Percentiles rank a stretch among this genome's conserved stretches.
Evolutionary conservation across 1,284 basidiomycete genomes (phyloP).

Genomic region (Ganoderma sp.): DNA sequence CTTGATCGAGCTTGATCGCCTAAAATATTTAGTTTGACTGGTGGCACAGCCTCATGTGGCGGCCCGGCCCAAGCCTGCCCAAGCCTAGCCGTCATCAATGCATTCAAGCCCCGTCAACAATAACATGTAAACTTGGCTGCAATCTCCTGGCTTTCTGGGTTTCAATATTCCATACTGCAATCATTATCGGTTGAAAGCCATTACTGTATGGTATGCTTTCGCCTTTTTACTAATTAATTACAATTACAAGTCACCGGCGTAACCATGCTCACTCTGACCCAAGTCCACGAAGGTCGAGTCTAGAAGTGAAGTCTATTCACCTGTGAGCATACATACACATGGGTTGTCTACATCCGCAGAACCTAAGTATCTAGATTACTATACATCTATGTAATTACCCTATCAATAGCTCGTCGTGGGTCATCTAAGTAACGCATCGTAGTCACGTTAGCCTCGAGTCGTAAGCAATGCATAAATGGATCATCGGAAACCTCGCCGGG

Average conservation of each 20-base stretch:
- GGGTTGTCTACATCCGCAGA: neutral
- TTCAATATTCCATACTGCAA: neutral
- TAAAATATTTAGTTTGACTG: neutral
- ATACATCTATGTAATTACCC: neutral
- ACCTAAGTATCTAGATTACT: neutral
- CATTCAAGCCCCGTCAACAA: neutral
- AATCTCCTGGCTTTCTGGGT: neutral
- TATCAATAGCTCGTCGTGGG: neutral
- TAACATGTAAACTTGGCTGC: neutral
- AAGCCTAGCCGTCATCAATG: too few species aligned
- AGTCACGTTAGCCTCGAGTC: neutral
- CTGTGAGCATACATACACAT: neutral
- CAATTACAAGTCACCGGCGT: neutral
- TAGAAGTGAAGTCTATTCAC: constrained; percentile 1
- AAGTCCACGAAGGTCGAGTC: neutral
- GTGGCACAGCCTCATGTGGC: neutral
- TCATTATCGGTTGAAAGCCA: too few species aligned
- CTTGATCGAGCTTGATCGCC: neutral
- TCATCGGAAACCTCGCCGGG: neutral
- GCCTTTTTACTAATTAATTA: neutral
- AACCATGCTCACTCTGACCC: neutral
- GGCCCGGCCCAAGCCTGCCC: too few species aligned
- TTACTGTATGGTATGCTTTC: neutral
- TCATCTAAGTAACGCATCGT: neutral
- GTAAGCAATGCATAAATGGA: neutral